These are phyloP conservation scores for Kodamaea leandrae DNA, from an alignment of 805 yeast species.

Conservation along the genomic window DNA sequence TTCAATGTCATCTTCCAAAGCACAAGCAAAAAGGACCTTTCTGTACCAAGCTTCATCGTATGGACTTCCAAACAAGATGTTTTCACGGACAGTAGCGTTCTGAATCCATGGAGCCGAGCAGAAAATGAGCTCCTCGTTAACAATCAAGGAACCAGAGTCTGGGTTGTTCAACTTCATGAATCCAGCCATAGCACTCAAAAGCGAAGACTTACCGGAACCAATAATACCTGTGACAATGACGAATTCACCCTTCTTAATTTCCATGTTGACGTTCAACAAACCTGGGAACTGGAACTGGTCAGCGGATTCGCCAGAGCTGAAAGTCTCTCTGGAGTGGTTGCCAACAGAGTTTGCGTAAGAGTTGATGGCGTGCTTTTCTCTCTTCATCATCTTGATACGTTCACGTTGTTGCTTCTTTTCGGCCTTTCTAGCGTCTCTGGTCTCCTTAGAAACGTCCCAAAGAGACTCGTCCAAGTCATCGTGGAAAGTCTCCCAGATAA, in stretches of 20 bases:
- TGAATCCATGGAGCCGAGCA: constrained; percentile 45
- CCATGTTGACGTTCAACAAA: constrained; percentile 31
- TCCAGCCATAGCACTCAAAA: constrained; percentile 40
- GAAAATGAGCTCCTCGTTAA: constrained; percentile 31
- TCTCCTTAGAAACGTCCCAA: constrained; percentile 22
- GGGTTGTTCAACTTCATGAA: constrained; percentile 34
- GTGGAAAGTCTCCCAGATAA: constrained; percentile 31
- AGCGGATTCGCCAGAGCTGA: constrained; percentile 4
- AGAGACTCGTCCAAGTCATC: constrained; percentile 23
- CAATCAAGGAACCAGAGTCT: constrained; percentile 21
- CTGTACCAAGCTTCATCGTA: constrained; percentile 29
- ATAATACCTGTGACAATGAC: constrained; percentile 42
- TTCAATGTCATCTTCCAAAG: constrained; percentile 37
- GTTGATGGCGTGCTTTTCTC: constrained; percentile 12
- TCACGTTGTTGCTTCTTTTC: constrained; percentile 16
- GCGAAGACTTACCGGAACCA: constrained; percentile 44
- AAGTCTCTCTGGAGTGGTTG: neutral
- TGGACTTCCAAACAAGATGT: constrained; percentile 37
- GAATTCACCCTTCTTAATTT: constrained; percentile 33
- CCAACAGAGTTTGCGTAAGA: constrained; percentile 6
- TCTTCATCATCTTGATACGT: constrained; percentile 10
- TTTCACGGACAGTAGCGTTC: constrained; percentile 40
- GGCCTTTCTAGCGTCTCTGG: constrained; percentile 11
- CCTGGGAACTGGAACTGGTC: constrained; percentile 28
- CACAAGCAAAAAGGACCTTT: constrained; percentile 35